phyloP scores from a whole-genome alignment of 2,329 filamentous ascomycete species.

The Podosphaera fusca region DNA sequence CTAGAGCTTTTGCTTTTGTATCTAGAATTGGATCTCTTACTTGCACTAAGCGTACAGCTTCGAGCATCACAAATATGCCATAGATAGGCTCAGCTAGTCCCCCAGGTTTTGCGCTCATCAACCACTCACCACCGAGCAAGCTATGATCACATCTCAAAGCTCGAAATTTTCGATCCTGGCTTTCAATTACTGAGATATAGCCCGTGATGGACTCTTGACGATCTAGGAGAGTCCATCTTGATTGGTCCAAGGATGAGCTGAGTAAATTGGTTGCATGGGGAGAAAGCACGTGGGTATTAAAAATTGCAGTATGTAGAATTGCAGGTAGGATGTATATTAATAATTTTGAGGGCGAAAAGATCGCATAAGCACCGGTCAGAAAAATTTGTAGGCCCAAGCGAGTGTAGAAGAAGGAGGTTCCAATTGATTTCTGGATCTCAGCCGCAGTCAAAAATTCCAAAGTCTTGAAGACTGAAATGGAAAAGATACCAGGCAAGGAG shows the following conservation, averaged over 20 bases:
- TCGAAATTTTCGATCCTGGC: slow-evolving; percentile 43
- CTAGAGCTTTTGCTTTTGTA: slow-evolving; percentile 51
- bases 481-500: slow-evolving; percentile 38
- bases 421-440: slow-evolving; percentile 28
- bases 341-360: slow-evolving; percentile 44
- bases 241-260: slow-evolving; percentile 38
- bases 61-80: slow-evolving; percentile 85
- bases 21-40: slow-evolving; percentile 30
- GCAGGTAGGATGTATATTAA: slow-evolving; percentile 47
- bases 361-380: slow-evolving; percentile 38
- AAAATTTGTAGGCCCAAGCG: slow-evolving; percentile 49
- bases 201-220: slow-evolving; percentile 72
- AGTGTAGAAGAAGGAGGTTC: slow-evolving; percentile 39
- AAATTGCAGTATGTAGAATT: slow-evolving; percentile 42
- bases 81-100: slow-evolving; percentile 82
- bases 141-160: slow-evolving; percentile 87
- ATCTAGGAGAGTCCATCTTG: slow-evolving; percentile 56
- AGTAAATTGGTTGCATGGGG: slow-evolving; percentile 34
- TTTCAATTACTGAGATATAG: slow-evolving; percentile 79
- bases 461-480: slow-evolving; percentile 39
- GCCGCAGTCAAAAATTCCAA: slow-evolving; percentile 16
- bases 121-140: slow-evolving; percentile 81
- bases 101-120: slow-evolving; percentile 31
- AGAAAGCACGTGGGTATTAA: slow-evolving; percentile 52
- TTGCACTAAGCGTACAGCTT: slow-evolving; percentile 67